phyloP scores from a whole-genome alignment of 2,329 filamentous ascomycete genomes.

The Verticillium tricorpus region DNA sequence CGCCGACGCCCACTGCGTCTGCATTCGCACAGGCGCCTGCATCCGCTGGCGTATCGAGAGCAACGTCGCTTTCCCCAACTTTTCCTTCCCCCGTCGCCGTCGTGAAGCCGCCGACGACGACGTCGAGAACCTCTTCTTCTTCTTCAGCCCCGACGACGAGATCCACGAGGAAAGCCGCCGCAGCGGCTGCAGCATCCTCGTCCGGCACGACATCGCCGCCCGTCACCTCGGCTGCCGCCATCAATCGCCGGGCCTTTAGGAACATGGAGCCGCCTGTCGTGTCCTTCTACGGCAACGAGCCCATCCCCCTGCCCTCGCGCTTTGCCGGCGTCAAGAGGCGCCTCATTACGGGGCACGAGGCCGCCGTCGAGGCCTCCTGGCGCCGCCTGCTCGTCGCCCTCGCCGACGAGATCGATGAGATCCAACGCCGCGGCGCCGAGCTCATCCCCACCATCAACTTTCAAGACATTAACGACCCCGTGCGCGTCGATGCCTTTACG shows the following conservation, averaged over 20 bases:
- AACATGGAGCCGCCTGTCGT: conserved; percentile 34
- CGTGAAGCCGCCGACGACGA: neutral
- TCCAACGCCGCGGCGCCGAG: conserved; percentile 25
- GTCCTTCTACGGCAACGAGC: conserved; percentile 52
- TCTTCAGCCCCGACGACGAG: conserved; percentile 2
- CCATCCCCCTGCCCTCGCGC: conserved; percentile 30
- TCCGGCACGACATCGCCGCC: neutral
- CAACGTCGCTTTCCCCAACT: neutral
- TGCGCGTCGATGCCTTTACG: conserved; percentile 19
- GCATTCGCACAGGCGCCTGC: neutral
- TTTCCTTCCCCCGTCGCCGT: neutral
- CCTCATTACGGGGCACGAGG: conserved; percentile 32
- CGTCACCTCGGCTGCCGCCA: conserved; percentile 4
- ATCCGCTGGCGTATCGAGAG: neutral
- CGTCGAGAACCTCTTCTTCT: neutral
- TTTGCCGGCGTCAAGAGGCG: conserved; percentile 35
- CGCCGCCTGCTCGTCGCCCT: conserved; percentile 31
- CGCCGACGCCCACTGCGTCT: neutral
- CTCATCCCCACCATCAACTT: conserved; percentile 40
- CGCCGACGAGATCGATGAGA: conserved; percentile 29
- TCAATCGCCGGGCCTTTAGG: conserved; percentile 11
- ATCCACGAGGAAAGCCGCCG: conserved; percentile 2
- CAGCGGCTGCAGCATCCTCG: conserved; percentile 2
- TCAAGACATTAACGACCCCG: conserved; percentile 26
- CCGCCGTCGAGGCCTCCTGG: conserved; percentile 33